Percentiles rank a stretch among this genome's conserved stretches.
Conservation (phyloP, 2,329 filamentous ascomycete genomes). For the Talaromyces sp. region DNA sequence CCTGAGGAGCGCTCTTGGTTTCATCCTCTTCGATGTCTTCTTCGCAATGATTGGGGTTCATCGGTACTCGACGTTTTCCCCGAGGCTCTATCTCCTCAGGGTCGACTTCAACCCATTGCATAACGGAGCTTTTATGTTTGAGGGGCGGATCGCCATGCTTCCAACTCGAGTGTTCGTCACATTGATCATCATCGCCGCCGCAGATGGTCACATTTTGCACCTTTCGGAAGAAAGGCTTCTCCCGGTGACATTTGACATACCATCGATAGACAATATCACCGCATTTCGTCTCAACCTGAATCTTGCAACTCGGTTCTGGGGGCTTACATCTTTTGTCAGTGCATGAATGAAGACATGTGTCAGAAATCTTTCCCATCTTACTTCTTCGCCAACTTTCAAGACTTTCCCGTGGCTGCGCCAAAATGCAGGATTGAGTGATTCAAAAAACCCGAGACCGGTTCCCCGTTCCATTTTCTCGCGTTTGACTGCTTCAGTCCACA, state of each 20-base stretch:
- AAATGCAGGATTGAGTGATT: background rate
- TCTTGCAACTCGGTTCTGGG: background rate
- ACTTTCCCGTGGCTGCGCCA: background rate
- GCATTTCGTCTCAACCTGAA: background rate
- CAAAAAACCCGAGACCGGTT: background rate
- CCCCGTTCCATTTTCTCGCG: background rate
- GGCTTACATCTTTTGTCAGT: background rate
- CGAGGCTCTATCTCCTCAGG: background rate
- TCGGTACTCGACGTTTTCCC: background rate
- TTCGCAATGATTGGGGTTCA: background rate
- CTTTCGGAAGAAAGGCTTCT: background rate
- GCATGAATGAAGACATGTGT: background rate
- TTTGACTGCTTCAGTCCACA: background rate
- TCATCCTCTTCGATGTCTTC: background rate
- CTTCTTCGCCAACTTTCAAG: background rate
- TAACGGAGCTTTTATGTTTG: background rate
- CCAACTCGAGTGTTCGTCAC: background rate
- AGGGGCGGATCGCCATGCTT: background rate
- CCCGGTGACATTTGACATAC: background rate
- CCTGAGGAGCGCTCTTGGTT: background rate
- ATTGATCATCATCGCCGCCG: background rate
- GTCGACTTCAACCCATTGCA: background rate
- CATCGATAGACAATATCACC: background rate
- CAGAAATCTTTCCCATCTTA: background rate
- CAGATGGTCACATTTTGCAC: background rate